These are phyloP conservation scores for Physcomitrellopsis africana DNA, from an alignment of 225 moss, liverwort and hornwort species.

Conservation along the genomic window DNA sequence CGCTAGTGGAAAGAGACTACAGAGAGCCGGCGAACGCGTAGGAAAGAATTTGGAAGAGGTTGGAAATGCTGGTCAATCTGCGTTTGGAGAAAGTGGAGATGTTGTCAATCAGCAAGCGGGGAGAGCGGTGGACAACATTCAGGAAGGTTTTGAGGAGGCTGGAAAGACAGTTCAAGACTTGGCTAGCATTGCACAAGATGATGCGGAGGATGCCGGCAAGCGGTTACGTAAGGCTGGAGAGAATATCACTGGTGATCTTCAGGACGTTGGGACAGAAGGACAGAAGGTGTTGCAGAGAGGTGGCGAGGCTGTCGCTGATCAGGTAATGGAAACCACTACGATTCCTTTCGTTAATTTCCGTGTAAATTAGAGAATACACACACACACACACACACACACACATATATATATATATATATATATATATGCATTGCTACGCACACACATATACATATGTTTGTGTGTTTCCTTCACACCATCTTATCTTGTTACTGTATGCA, in stretches of 20 bases:
- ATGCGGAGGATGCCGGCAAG: conserved; percentile 53
- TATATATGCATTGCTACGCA: no score
- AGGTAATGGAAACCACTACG: conserved; percentile 28
- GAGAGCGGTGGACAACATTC: conserved; percentile 40
- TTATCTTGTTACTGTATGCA: no score
- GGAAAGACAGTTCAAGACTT: conserved; percentile 58
- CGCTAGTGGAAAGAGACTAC: conserved; percentile 38
- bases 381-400: no score
- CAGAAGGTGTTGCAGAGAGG: conserved; percentile 38
- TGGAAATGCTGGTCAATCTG: conserved; percentile 25
- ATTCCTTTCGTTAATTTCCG: no score
- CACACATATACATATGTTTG: no score
- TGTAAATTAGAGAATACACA: no score
- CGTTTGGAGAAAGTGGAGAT: conserved; percentile 24
- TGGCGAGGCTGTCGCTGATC: conserved; percentile 32
- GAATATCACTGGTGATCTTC: conserved; percentile 39
- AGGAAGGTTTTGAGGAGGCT: conserved; percentile 60
- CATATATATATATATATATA: no score
- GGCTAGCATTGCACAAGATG: conserved; percentile 51
- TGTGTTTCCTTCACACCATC: no score
- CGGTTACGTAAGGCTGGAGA: conserved; percentile 42
- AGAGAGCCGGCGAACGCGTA: conserved; percentile 28
- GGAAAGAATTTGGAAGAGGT: conserved; percentile 41
- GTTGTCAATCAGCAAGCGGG: conserved; percentile 39
- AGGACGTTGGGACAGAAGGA: conserved; percentile 53